Percentiles rank a stretch among this genome's conserved stretches.
phyloP scores from a whole-genome alignment of 257 asterid genomes.

The Przewalskia tangutica region DNA sequence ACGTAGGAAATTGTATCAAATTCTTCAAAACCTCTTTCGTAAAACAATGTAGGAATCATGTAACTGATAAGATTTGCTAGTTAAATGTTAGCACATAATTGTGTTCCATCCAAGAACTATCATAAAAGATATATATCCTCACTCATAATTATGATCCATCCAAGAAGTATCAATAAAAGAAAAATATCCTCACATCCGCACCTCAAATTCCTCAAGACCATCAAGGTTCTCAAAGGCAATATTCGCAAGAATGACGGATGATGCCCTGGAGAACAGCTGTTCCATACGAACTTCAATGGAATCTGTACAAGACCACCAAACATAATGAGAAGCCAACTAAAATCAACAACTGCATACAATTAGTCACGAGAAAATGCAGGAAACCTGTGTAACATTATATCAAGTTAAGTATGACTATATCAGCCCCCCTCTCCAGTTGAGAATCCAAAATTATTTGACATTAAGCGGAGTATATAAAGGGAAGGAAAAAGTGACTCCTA shows the following conservation, averaged over 20 bases:
- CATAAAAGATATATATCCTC: not conserved
- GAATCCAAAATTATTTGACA: not conserved
- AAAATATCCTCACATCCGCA: slow-evolving; percentile 10
- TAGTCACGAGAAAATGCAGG: not conserved
- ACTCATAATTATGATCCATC: not conserved
- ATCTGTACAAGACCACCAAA: slow-evolving; percentile 41
- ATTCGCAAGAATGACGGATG: slow-evolving; percentile 58
- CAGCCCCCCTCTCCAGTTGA: not conserved
- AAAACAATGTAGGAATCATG: not conserved
- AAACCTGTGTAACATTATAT: not conserved
- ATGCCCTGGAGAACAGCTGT: slow-evolving; percentile 59
- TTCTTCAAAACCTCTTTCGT: not conserved
- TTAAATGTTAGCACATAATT: not conserved
- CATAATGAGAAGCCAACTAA: not conserved
- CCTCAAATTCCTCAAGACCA: slow-evolving; percentile 66
- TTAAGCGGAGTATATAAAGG: not conserved
- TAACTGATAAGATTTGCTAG: not conserved
- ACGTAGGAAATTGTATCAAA: not conserved
- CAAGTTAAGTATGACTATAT: not conserved
- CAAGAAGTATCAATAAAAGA: not conserved
- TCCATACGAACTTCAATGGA: slow-evolving; percentile 52
- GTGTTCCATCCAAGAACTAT: not conserved
- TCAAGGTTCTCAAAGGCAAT: slow-evolving; percentile 57
- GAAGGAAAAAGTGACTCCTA: not conserved
- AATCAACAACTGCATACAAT: not conserved